Evolutionary conservation across 495 filamentous ascomycete genomes (phyloP), one percentile per base, ranked within the genome.

Genomic region (Recurvomyces mirabilis): DNA sequence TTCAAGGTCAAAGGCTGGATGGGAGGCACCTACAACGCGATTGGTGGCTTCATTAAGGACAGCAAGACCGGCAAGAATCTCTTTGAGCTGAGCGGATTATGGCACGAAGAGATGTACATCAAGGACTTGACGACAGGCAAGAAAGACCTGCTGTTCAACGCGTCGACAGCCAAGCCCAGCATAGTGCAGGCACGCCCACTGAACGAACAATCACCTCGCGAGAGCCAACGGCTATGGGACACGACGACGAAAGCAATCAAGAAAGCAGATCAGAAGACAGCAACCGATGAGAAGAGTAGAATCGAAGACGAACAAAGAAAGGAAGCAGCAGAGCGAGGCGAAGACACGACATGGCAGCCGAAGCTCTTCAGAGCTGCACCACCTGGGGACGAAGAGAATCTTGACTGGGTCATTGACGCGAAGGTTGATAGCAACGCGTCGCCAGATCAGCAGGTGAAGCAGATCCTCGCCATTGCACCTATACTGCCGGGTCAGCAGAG

Each of bases 1-100:
- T 99, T 99, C 68, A 99, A 96, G 63, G 89, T 84, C 23, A 99
- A 99, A 63, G 93, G 93, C 4, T 99, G 93, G 68, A 89, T 96
- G 55, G 81, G 87, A 41, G 91, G 91, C 1, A 89, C 84, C 1
- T 96, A 99, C 61, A 93, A 99, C 59, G 86, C 86, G 22, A 91
- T 99, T 59, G 86, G 87, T 10, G 91, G 91, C 21, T 79, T 71
- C 11, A 94, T 99, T 68, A 93, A 81, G 61, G 84, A 93, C 56
- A 87, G 86, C 32, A 75, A 80, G 57, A 93, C 82, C 1, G 85
- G 84, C 28, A 84, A 94, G 55, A 64, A 77, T 7, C 71, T 94
- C 20, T 99, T 80, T 55, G 91, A 99, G 63, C 65, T 99, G 11
- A 87, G 84, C 1, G 91, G 91, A 17, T 65, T 87, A 37, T 99